Base-by-base conservation (phyloP, 2,329 filamentous ascomycete species). In the Cladobotryum protrusum region DNA sequence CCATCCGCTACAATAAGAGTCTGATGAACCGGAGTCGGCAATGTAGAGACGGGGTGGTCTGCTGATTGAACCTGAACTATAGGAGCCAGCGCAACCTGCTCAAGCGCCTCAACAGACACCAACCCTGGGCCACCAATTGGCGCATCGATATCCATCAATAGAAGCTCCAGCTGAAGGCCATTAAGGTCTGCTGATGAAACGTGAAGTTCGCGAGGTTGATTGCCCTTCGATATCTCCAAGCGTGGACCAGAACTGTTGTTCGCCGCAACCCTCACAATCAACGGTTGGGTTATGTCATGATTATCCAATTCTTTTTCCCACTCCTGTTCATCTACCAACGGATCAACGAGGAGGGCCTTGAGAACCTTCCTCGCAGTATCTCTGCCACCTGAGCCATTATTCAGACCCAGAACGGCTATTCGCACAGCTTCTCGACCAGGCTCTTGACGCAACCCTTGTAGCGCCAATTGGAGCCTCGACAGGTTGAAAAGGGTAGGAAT, bases 1-100 rank as follows among this genome's bases (percentile, higher is more conserved):
- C 89, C 90, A 44, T 87, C 78, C 0, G 82, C 83, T 8, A 95
- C 78, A 9, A 96, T 60, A 14, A 96, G 68, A 1, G 85, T 82
- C 62, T 85, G 87, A 63, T 97, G 92, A 1, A 96, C 89, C 0
- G 92, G 91, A 41, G 89, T 89, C 6, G 83, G 81, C 39, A 93
- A 75, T 14, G 83, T 78, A 12, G 83, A 82, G 50, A 82, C 77
- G 53, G 82, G 75, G 8, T 83, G 83, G 14, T 79, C 81, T 53
- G 75, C 76, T 13, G 85, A 83, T 5, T 80, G 81, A 39, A 88
- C 86, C 17, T 87, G 82, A 33, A 95, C 77, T 0, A 76, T 77
- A 3, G 90, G 90, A 15, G 89, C 85, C n/a, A 96, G 76, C 12
- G 91, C 72, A 0, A 81, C 74, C 54, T 91, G 85, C 52, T 79